Evolutionary conservation across 177 flowering plant genomes (phyloP).

Genomic region (Tripterygium wilfordii): DNA sequence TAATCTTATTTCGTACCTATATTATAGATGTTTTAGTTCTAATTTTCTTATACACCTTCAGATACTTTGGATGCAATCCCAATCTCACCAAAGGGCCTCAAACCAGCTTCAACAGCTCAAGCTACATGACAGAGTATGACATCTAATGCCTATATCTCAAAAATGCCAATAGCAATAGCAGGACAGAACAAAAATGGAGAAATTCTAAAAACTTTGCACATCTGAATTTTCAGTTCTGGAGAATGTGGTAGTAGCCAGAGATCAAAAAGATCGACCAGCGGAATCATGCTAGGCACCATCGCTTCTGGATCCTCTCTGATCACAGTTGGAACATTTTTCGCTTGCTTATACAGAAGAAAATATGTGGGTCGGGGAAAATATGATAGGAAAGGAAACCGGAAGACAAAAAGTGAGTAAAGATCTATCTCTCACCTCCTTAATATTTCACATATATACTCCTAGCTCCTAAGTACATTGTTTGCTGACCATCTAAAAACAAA

Average conservation of each 20-base stretch:
- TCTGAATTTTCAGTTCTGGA: slow-evolving; percentile 45
- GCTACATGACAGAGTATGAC: slow-evolving; percentile 55
- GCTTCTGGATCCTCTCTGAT: slow-evolving; percentile 43
- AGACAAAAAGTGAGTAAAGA: slow-evolving; percentile 43
- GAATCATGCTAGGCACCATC: slow-evolving; percentile 33
- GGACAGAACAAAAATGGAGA: background rate
- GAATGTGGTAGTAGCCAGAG: slow-evolving; percentile 17
- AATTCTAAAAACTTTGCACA: background rate
- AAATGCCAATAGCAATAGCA: background rate
- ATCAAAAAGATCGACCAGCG: slow-evolving; percentile 8
- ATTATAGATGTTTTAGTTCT: background rate
- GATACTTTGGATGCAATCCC: slow-evolving; percentile 64
- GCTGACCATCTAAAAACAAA: no score
- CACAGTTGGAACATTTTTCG: slow-evolving; percentile 26
- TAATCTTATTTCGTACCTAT: no score
- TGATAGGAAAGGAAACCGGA: slow-evolving; percentile 18
- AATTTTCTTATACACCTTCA: slow-evolving; percentile 10
- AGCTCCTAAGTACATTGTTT: no score
- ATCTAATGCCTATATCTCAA: background rate
- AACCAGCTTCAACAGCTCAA: slow-evolving; percentile 24
- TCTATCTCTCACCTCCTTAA: background rate
- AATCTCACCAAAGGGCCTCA: slow-evolving; percentile 26
- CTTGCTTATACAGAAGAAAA: slow-evolving; percentile 26
- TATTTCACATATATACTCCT: background rate
- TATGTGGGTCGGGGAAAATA: slow-evolving; percentile 6